Evolutionary conservation across 768 basidiomycete species (phyloP), one percentile per base, ranked within the genome.

Genomic region (Boletus huronensis): DNA sequence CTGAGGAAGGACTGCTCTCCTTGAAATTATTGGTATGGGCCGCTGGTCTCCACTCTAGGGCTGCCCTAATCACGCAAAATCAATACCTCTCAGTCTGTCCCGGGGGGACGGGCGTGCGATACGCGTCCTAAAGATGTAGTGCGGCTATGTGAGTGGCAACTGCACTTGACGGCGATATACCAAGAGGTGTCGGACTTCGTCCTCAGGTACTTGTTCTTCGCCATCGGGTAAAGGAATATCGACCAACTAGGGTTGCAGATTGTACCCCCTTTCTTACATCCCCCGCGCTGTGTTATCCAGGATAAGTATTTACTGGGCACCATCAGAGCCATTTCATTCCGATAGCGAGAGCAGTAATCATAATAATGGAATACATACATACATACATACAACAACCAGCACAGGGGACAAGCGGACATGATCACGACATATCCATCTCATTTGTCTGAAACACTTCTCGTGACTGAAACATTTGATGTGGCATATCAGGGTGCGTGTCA

Each of bases 371-470:
- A 42, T 50, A 61, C 38, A 53, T 58, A 57, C 17, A 45, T 13
- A 19, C 23, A 10, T 50, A 50, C 35, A 39, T 2, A 4, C 36
- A 40, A 46, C 53, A 38, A 51, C 9, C 19, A 44, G 35, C 13
- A 5, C 28, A 3, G 10, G 26, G 32, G 28, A 21, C 40, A 40
- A 26, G 39, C 26, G n/a, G 31, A 41, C 39, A 52, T 48, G 16
- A 45, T 65, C 50, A 70, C 5, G 62, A 64, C 25, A 62, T 19
- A 38, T 70, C 70, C 70, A 68, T 70, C 26, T 61, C 70, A 28
- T 38, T 61, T 28, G 46, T 43, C 38, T 41, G 55, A 36, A 39
- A 9, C 7, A 28, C 32, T 9, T 46, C 45, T 1, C 6, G 43
- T 21, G 36, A 26, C 21, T 14, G 53, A 42, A 3, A 26, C 9